These are phyloP conservation scores for Isabelozyma rhagii DNA, from an alignment of 805 yeast species.

Conservation along the genomic window DNA sequence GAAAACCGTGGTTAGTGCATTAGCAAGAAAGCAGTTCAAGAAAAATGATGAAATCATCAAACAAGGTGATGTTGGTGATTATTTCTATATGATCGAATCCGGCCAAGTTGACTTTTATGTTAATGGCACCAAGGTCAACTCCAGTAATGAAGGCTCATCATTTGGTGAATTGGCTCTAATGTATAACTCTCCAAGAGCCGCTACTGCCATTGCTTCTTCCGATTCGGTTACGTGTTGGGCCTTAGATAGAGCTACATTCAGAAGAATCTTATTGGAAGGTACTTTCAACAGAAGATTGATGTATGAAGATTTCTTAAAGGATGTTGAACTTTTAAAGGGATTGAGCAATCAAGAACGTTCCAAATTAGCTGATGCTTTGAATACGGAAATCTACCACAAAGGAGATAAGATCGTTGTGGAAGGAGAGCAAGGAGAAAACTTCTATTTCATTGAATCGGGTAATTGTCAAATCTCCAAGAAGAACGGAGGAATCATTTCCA, in stretches of 20 bases:
- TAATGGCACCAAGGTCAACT: constrained; percentile 64
- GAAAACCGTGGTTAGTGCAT: constrained; percentile 76
- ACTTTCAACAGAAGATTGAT: constrained; percentile 86
- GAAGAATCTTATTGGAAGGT: constrained; percentile 85
- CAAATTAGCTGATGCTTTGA: constrained; percentile 91
- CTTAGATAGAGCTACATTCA: constrained; percentile 87
- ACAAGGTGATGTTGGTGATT: constrained; percentile 96
- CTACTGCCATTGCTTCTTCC: constrained; percentile 80
- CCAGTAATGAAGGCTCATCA: constrained; percentile 82
- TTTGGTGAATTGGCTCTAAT: constrained; percentile 96
- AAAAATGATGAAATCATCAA: constrained; percentile 66
- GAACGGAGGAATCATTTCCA: constrained; percentile 57
- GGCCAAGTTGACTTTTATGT: constrained; percentile 83
- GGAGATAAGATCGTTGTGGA: constrained; percentile 78
- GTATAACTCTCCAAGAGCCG: constrained; percentile 98
- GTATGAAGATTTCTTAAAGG: constrained; percentile 85
- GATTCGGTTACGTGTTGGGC: constrained; percentile 76
- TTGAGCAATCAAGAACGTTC: constrained; percentile 80
- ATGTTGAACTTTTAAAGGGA: constrained; percentile 74
- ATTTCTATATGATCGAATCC: constrained; percentile 77
- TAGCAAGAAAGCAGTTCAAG: constrained; percentile 64
- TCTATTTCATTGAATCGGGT: constrained; percentile 62
- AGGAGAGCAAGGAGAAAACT: constrained; percentile 64
- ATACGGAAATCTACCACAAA: constrained; percentile 65
- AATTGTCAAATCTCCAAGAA: constrained; percentile 69